Base-by-base conservation (phyloP, 2,329 filamentous ascomycete species). In the Penicillium sclerotiorum region DNA sequence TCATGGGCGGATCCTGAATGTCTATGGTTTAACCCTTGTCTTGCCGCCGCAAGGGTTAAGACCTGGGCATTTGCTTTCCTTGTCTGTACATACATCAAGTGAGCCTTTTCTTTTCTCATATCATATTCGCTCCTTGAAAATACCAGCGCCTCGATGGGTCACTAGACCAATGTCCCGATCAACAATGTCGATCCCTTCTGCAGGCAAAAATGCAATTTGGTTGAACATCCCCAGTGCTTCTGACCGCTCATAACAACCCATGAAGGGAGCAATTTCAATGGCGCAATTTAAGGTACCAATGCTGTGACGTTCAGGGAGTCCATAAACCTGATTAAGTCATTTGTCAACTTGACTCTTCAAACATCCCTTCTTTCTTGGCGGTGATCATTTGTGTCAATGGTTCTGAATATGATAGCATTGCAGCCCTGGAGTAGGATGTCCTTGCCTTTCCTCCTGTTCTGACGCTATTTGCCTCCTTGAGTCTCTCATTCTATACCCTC, bases 301-400 rank as follows among this genome's bases (percentile, higher is more conserved):
- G n/a, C n/a, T n/a, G n/a, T n/a, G n/a, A n/a, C 13, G 9, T 20
- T 45, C 20, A 21, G 36, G n/a, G 8, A 11, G 20, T 38, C 15
- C 28, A 32, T 21, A 22, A n/a, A 32, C 43, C 27, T 11, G 28
- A 13, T 28, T 4, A 23, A 38, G n/a, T 20, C 17, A 39, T 39
- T 42, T 48, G 32, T 32, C 28, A 21, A 39, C n/a, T 32, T 21
- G 23, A 22, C 39, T 38, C 18, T 25, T 39, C 18, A 28, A 18
- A 18, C 42, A 3, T 37, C 53, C 53, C 53, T 56, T 56, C 47
- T 48, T 56, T 56, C 53, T 56, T 56, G 53, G 53, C 53, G 15
- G 18, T n/a, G 9, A n/a, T 36, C 9, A 5, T 37, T 20, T n/a
- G 5, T 22, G 43, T 17, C 12, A 20, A 8, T 37, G 11, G 13